Conservation (phyloP, 1,284 basidiomycete species). For the Irpex rosettiformis region DNA sequence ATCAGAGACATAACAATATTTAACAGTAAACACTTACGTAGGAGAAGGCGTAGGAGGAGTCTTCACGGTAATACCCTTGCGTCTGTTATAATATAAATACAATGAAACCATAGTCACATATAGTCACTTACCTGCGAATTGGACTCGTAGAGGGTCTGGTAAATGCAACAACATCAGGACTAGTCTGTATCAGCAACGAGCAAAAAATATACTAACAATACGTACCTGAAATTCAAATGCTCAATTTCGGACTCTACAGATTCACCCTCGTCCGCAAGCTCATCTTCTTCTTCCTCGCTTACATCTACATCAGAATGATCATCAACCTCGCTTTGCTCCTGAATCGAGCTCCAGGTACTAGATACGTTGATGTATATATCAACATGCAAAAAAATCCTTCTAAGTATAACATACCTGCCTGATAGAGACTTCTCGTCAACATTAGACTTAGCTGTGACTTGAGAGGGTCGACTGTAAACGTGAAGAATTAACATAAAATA, state of each 20-base stretch:
- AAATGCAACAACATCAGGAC: neutral
- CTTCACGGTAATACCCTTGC: neutral
- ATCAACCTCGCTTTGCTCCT: neutral
- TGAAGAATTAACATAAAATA: too few relatives aligned
- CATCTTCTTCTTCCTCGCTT: neutral
- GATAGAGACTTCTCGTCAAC: too few relatives aligned
- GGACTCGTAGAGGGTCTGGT: neutral
- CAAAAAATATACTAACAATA: neutral
- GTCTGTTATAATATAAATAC: neutral
- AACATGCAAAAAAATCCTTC: too few relatives aligned
- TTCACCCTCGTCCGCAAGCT: neutral
- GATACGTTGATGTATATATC: too few relatives aligned
- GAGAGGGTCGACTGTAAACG: too few relatives aligned
- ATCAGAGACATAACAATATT: neutral
- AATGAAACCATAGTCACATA: too few relatives aligned
- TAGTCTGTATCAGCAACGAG: neutral
- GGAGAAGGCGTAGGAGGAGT: neutral
- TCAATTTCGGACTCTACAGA: neutral
- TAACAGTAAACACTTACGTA: neutral
- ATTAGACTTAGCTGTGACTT: too few relatives aligned
- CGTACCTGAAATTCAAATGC: neutral
- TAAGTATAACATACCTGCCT: too few relatives aligned
- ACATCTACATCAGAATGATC: neutral
- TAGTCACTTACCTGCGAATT: neutral
- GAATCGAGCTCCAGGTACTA: neutral